Percentiles rank a stretch among this genome's conserved stretches.
Conservation (phyloP, 768 basidiomycete species). For the Butyriboletus loyo region DNA sequence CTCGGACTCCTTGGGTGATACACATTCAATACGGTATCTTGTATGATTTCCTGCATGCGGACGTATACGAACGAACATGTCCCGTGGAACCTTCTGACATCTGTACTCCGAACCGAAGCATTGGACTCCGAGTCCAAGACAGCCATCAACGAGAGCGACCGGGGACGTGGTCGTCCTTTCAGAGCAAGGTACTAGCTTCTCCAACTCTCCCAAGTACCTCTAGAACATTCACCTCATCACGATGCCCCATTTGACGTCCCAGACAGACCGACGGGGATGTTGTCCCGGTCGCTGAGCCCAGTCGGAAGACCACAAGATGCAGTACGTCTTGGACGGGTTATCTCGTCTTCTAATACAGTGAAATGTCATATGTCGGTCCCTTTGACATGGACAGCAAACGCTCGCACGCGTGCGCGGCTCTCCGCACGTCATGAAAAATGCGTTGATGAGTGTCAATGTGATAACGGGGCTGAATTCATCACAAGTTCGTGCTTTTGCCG, state of each 20-base stretch:
- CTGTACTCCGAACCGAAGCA: conserved; percentile 18
- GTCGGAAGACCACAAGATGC: not conserved
- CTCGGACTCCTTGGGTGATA: too few species aligned
- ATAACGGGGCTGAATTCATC: not conserved
- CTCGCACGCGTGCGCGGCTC: not conserved
- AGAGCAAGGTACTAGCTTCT: conserved; percentile 23
- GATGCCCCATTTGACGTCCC: conserved; percentile 16
- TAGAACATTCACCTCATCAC: conserved; percentile 22
- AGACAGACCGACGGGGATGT: conserved; percentile 14
- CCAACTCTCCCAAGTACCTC: conserved; percentile 32
- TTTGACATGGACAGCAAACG: not conserved
- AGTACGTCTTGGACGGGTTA: not conserved
- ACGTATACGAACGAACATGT: not conserved
- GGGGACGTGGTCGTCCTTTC: conserved; percentile 11
- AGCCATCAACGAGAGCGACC: conserved; percentile 15
- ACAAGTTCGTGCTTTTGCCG: not conserved
- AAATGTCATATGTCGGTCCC: not conserved
- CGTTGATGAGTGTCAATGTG: too few species aligned
- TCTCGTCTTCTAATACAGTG: not conserved
- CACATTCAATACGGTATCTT: not conserved
- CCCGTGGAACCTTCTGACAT: conserved; percentile 25
- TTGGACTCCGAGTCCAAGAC: conserved; percentile 8
- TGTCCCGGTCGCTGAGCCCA: conserved; percentile 9
- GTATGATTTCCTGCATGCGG: not conserved
- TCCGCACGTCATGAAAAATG: not conserved